phyloP scores from a whole-genome alignment of 2,329 filamentous ascomycete genomes.

The Hypocreales sp. region DNA sequence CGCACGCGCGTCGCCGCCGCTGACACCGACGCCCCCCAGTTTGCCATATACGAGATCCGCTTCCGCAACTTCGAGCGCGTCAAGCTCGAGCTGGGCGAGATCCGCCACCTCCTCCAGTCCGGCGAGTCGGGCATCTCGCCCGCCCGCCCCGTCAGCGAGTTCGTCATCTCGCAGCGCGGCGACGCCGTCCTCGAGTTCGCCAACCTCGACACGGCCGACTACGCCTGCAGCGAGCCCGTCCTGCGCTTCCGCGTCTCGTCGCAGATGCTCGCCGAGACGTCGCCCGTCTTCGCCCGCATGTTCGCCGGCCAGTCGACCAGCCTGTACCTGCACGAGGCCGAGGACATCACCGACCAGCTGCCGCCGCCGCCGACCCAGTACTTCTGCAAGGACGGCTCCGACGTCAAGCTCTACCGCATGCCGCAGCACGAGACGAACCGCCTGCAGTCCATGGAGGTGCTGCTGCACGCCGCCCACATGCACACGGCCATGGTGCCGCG shows the following conservation, averaged over 20 bases:
- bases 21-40: slow-evolving; percentile 10
- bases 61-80: slow-evolving; percentile 30
- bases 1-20: background rate
- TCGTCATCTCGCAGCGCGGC: slow-evolving; percentile 26
- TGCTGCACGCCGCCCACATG: slow-evolving; percentile 36
- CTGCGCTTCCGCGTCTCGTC: slow-evolving; percentile 36
- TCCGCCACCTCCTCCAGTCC: slow-evolving; percentile 23
- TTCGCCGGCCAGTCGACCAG: slow-evolving; percentile 19
- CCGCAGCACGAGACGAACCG: slow-evolving; percentile 31
- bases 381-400: slow-evolving; percentile 25
- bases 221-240: slow-evolving; percentile 17
- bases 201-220: slow-evolving; percentile 21
- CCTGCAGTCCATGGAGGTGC: slow-evolving; percentile 23
- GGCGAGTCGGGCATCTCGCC: slow-evolving; percentile 24
- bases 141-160: slow-evolving; percentile 23
- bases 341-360: slow-evolving; percentile 18
- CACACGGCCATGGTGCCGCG: slow-evolving; percentile 29
- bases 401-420: slow-evolving; percentile 34
- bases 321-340: slow-evolving; percentile 18
- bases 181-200: slow-evolving; percentile 37
- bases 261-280: slow-evolving; percentile 31
- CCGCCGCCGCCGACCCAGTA: slow-evolving; percentile 20
- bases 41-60: slow-evolving; percentile 29
- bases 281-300: slow-evolving; percentile 34
- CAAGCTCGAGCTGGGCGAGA: slow-evolving; percentile 22